Evolutionary conservation across 768 basidiomycete species (phyloP).

Genomic region (Mycena vulgaris): DNA sequence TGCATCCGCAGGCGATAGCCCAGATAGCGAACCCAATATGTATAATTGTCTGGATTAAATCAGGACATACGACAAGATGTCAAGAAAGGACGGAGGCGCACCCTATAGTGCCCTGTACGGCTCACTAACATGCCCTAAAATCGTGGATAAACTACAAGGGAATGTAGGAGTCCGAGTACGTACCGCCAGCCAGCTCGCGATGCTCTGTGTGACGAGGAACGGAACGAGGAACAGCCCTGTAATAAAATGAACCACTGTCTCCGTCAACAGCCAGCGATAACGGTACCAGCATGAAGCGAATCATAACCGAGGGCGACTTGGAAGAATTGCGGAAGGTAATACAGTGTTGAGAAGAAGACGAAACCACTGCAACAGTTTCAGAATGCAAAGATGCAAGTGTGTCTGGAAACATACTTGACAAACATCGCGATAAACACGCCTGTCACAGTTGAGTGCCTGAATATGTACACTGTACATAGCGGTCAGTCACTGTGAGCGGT

Average conservation of each 20-base stretch:
- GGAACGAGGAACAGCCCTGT: slow-evolving; percentile 77
- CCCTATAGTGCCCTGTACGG: background rate
- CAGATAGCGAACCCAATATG: slow-evolving; percentile 78
- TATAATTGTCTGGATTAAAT: slow-evolving; percentile 63
- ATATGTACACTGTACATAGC: slow-evolving; percentile 72
- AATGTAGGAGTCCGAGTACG: slow-evolving; percentile 33
- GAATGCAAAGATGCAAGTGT: background rate
- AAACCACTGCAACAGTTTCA: slow-evolving; percentile 60
- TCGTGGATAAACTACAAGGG: background rate
- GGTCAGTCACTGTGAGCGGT: background rate
- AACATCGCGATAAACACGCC: slow-evolving; percentile 82
- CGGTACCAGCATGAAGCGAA: slow-evolving; percentile 64
- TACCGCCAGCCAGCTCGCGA: slow-evolving; percentile 69
- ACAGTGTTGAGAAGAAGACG: slow-evolving; percentile 75
- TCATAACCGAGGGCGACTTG: slow-evolving; percentile 78
- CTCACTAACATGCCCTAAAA: slow-evolving; percentile 8
- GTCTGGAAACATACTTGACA: slow-evolving; percentile 62
- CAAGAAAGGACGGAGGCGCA: background rate
- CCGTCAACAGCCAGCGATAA: background rate
- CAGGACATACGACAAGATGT: background rate
- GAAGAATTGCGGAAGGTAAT: slow-evolving; percentile 84
- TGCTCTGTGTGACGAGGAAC: slow-evolving; percentile 74
- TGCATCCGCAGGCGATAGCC: slow-evolving; percentile 78
- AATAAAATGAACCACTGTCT: background rate
- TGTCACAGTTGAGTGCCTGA: slow-evolving; percentile 74